Evolutionary conservation across 2,329 filamentous ascomycete genomes (phyloP).

Genomic region (Aspergillus sergii): DNA sequence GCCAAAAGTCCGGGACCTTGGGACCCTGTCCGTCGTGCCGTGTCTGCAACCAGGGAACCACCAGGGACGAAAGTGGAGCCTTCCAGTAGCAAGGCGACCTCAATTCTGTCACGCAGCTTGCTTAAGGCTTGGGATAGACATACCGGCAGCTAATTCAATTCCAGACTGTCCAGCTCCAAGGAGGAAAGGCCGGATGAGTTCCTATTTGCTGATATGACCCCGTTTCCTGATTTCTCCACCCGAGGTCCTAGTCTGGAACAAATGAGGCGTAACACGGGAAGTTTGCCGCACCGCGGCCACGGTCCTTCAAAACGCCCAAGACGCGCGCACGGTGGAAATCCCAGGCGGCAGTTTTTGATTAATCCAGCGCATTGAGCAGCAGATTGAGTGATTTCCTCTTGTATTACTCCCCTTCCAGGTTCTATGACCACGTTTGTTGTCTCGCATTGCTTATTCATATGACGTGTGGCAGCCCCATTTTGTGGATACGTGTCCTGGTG

Average conservation of each 20-base stretch:
- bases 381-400: slow-evolving; percentile 7
- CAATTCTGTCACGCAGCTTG: slow-evolving; percentile 19
- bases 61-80: slow-evolving; percentile 15
- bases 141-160: slow-evolving; percentile 15
- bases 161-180: slow-evolving; percentile 11
- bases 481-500: slow-evolving; percentile 3
- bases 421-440: slow-evolving; percentile 9
- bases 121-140: slow-evolving; percentile 12
- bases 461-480: slow-evolving; percentile 2
- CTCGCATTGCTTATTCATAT: slow-evolving; percentile 2
- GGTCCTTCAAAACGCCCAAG: slow-evolving; percentile 7
- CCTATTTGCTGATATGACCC: slow-evolving; percentile 23
- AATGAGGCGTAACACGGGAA: slow-evolving; percentile 26
- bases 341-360: slow-evolving; percentile 3
- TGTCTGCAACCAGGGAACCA: slow-evolving; percentile 21
- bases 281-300: slow-evolving; percentile 15
- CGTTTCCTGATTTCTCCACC: slow-evolving; percentile 12
- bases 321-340: slow-evolving; percentile 5
- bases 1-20: slow-evolving; percentile 20
- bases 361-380: background rate
- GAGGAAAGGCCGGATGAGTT: slow-evolving; percentile 19
- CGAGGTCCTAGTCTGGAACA: slow-evolving; percentile 19
- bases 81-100: slow-evolving; percentile 3
- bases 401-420: background rate
- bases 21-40: slow-evolving; percentile 20